These are phyloP conservation scores for Gremmenia infestans DNA, from an alignment of 2,329 filamentous ascomycete species.

Conservation along the genomic window DNA sequence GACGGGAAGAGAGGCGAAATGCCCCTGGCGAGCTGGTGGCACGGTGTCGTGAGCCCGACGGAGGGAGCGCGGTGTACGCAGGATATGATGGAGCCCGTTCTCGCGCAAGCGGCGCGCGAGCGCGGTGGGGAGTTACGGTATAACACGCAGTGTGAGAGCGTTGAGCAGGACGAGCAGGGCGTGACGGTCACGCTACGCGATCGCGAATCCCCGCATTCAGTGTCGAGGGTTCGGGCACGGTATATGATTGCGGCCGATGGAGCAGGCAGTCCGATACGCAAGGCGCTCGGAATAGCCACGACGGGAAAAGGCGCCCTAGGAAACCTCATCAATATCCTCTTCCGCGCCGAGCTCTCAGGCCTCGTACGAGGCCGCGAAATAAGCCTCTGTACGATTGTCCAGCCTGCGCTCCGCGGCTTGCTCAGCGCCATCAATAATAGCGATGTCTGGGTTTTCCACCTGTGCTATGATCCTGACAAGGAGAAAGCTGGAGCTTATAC, in stretches of 20 bases:
- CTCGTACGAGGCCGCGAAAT: conserved; percentile 31
- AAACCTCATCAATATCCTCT: conserved; percentile 34
- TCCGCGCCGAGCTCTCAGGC: conserved; percentile 28
- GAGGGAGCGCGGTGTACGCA: conserved; percentile 33
- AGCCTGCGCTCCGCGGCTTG: conserved; percentile 12
- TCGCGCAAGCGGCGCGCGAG: conserved; percentile 31
- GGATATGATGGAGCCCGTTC: conserved; percentile 37
- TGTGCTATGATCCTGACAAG: conserved; percentile 21
- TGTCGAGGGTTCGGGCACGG: conserved; percentile 24
- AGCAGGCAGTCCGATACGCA: conserved; percentile 26
- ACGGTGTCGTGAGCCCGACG: conserved; percentile 12
- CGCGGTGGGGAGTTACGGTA: conserved; percentile 34
- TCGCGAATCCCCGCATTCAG: not conserved
- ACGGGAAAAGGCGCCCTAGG: conserved; percentile 31
- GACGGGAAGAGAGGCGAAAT: conserved; percentile 6
- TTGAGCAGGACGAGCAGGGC: conserved; percentile 22
- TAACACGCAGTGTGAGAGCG: conserved; percentile 24
- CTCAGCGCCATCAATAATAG: conserved; percentile 27
- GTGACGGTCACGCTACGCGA: conserved; percentile 27
- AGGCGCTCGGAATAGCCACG: conserved; percentile 26
- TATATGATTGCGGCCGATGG: conserved; percentile 39
- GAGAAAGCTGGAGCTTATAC: conserved; percentile 19
- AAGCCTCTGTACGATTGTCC: conserved; percentile 30
- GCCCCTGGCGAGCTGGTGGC: conserved; percentile 20
- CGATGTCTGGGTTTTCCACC: conserved; percentile 28